phyloP scores from a whole-genome alignment of 108 stramenopile genomes.

The Cyclotella kingstonii region DNA sequence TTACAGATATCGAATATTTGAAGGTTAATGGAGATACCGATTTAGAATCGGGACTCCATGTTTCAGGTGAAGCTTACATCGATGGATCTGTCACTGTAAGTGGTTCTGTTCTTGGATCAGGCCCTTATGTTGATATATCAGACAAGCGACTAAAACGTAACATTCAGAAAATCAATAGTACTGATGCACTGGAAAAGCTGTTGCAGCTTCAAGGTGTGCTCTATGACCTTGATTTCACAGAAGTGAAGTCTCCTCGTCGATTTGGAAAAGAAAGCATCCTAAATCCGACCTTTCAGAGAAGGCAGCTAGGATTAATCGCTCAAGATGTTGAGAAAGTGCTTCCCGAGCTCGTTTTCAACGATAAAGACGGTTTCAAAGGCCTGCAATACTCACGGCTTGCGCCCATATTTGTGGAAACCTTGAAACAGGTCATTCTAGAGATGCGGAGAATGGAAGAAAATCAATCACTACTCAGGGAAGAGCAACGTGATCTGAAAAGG shows the following conservation, averaged over 20 bases:
- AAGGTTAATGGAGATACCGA: conserved; percentile 17
- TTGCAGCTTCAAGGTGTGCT: conserved; percentile 42
- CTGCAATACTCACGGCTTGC: conserved; percentile 41
- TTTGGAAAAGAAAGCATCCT: conserved; percentile 6
- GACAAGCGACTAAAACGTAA: conserved; percentile 54
- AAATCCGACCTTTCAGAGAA: neutral
- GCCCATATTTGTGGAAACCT: conserved; percentile 39
- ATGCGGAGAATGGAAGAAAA: conserved; percentile 15
- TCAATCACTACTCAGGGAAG: neutral
- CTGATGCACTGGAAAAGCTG: conserved; percentile 32
- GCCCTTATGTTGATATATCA: conserved; percentile 60
- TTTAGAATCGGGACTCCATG: conserved; percentile 28
- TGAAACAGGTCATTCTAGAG: conserved; percentile 37
- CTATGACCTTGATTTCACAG: conserved; percentile 36
- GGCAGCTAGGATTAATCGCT: conserved; percentile 59
- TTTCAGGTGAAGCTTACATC: conserved; percentile 47
- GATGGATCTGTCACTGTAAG: conserved; percentile 50
- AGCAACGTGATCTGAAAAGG: conserved; percentile 1
- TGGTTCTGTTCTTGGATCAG: conserved; percentile 59
- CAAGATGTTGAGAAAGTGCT: conserved; percentile 52
- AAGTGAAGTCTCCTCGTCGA: conserved; percentile 8
- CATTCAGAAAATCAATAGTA: conserved; percentile 26
- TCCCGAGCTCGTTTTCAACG: conserved; percentile 54
- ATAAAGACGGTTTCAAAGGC: conserved; percentile 36
- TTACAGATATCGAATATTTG: conserved; percentile 16